Percentiles rank a stretch among this genome's conserved stretches.
These are phyloP conservation scores for Globisporangium viniferum DNA, from an alignment of 352 stramenopile species.

Conservation along the genomic window DNA sequence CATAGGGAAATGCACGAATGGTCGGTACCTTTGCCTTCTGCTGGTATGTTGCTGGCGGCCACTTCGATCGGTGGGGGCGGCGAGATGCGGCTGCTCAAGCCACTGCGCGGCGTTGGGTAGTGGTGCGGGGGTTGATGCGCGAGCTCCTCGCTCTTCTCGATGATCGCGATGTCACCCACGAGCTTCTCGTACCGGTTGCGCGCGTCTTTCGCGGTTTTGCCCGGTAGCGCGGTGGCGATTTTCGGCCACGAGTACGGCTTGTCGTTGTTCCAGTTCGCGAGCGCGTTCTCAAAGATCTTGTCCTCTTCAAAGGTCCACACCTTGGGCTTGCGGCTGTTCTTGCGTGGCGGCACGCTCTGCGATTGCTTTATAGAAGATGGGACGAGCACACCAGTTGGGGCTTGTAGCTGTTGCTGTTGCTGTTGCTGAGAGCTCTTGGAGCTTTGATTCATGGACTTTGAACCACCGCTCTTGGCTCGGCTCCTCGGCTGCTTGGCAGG, in stretches of 20 bases:
- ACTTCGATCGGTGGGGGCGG: constrained; percentile 70
- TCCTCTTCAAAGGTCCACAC: constrained; percentile 82
- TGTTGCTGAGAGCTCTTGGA: constrained; percentile 6
- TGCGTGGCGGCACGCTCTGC: background rate
- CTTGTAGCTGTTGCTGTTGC: constrained; percentile 9
- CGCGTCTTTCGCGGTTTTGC: constrained; percentile 75
- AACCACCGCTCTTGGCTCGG: constrained; percentile 5
- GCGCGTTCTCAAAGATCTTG: constrained; percentile 70
- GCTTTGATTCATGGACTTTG: background rate
- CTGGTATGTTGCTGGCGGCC: constrained; percentile 12
- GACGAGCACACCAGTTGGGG: background rate
- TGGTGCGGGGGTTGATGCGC: background rate
- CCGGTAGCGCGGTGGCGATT: constrained; percentile 62
- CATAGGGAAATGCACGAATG: background rate
- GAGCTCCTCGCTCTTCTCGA: constrained; percentile 35
- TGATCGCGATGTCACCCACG: constrained; percentile 63
- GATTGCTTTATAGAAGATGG: constrained; percentile 1
- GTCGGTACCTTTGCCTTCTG: constrained; percentile 13
- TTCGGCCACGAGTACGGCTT: constrained; percentile 80
- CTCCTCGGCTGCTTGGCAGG: constrained; percentile 3
- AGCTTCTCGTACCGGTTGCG: constrained; percentile 72
- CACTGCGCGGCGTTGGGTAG: background rate
- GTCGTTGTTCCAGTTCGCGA: constrained; percentile 52
- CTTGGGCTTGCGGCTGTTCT: constrained; percentile 34
- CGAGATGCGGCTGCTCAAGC: constrained; percentile 47